Evolutionary conservation across 108 stramenopile species (phyloP).

Genomic region (Pelagomonas calceolata): DNA sequence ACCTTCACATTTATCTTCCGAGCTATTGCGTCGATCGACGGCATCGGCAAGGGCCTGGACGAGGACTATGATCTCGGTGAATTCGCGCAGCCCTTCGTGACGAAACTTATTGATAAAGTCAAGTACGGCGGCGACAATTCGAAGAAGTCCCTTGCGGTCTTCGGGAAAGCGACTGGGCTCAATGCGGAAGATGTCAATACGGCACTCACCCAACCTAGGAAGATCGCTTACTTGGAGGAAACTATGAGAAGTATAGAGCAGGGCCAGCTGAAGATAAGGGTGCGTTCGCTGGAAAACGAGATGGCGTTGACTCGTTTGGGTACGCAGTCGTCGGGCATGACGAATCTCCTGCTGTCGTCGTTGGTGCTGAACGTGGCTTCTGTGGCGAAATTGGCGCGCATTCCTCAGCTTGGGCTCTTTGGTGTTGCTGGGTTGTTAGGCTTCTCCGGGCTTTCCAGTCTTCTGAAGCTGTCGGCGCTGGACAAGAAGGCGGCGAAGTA

Average conservation of each 20-base stretch:
- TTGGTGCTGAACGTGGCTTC: conserved; percentile 60
- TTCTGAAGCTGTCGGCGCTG: not conserved
- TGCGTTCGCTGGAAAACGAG: conserved; percentile 83
- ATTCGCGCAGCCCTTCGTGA: conserved; percentile 82
- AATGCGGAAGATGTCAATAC: conserved; percentile 60
- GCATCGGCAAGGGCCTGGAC: conserved; percentile 89
- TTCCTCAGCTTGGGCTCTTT: not conserved
- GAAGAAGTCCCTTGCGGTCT: conserved; percentile 59
- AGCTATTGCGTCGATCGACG: conserved; percentile 88
- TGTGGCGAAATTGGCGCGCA: conserved; percentile 13
- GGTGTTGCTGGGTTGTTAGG: not conserved
- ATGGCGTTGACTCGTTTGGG: conserved; percentile 73
- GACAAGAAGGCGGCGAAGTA: not conserved
- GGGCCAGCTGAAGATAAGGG: conserved; percentile 79
- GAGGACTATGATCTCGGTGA: conserved; percentile 72
- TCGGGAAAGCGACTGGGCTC: conserved; percentile 66
- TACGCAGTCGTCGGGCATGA: conserved; percentile 57
- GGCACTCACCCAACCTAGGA: conserved; percentile 60
- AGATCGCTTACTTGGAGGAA: conserved; percentile 80
- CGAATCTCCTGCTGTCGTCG: conserved; percentile 60
- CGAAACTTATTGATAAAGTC: conserved; percentile 55
- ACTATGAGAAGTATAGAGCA: conserved; percentile 65
- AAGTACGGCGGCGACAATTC: not conserved
- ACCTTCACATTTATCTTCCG: conserved; percentile 95
- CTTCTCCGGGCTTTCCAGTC: not conserved